Evolutionary conservation across 1,139 yeast species (phyloP).

Genomic region (Chernovozyma aurita): DNA sequence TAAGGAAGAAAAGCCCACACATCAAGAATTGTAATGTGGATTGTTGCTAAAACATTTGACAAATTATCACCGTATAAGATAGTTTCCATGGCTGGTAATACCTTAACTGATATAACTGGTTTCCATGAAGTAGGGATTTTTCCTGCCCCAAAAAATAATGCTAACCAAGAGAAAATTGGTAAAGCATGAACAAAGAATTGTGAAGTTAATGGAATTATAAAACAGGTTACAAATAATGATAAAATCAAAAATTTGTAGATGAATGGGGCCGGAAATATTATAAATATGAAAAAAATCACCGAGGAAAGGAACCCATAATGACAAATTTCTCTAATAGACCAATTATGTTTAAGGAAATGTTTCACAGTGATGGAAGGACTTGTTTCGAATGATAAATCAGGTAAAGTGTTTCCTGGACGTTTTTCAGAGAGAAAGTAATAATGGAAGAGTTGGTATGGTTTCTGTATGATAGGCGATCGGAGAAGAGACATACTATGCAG

Average conservation of each 20-base stretch:
- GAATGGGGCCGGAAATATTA: conserved; percentile 50
- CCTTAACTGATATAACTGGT: conserved; percentile 87
- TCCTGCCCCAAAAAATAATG: conserved; percentile 75
- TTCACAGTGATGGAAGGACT: conserved; percentile 47
- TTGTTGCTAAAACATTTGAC: conserved; percentile 78
- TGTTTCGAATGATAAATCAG: conserved; percentile 58
- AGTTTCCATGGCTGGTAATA: conserved; percentile 91
- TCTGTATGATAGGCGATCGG: conserved; percentile 31
- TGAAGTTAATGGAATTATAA: conserved; percentile 69
- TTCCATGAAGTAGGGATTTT: conserved; percentile 75
- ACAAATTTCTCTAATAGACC: conserved; percentile 39
- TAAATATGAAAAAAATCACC: conserved; percentile 48
- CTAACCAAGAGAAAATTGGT: conserved; percentile 87
- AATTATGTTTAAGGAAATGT: conserved; percentile 46
- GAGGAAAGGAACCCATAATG: conserved; percentile 50
- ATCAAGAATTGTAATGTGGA: conserved; percentile 65
- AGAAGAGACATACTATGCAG: conserved; percentile 18
- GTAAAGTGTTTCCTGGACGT: conserved; percentile 48
- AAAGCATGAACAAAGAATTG: conserved; percentile 85
- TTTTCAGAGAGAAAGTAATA: conserved; percentile 57
- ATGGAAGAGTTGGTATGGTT: conserved; percentile 44
- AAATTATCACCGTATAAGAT: conserved; percentile 91
- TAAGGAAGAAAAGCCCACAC: conserved; percentile 94
- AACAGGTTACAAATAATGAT: conserved; percentile 31
- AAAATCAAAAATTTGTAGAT: conserved; percentile 42